Evolutionary conservation across 495 filamentous ascomycete genomes (phyloP).

Genomic region (Penicillium longicatenatum): DNA sequence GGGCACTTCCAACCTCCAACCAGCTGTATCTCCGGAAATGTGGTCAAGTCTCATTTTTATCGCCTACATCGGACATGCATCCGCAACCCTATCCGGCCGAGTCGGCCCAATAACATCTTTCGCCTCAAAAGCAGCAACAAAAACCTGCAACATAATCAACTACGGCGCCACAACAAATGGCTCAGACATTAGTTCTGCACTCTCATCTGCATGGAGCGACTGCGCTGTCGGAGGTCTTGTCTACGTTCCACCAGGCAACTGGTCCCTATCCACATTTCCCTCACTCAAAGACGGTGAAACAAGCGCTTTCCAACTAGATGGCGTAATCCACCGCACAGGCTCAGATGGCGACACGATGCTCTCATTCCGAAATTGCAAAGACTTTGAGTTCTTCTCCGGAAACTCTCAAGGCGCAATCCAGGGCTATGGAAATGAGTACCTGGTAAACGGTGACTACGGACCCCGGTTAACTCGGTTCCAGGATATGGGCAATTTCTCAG

Average conservation of each 20-base stretch:
- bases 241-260: not conserved
- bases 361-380: no score
- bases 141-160: not conserved
- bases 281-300: not conserved
- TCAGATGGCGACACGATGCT: not conserved
- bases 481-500: not conserved
- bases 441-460: not conserved
- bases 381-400: not conserved
- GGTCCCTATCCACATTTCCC: not conserved
- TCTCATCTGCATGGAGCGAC: not conserved
- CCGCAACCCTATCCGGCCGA: not conserved
- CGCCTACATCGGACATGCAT: no score
- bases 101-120: not conserved
- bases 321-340: not conserved
- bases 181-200: not conserved
- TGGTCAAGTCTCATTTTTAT: no score
- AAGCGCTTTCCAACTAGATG: not conserved
- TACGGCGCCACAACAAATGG: not conserved
- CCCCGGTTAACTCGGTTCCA: no score
- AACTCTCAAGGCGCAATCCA: not conserved
- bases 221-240: not conserved
- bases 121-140: not conserved
- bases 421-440: not conserved
- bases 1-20: no score
- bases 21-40: no score